Evolutionary conservation across 2,329 filamentous ascomycete species (phyloP).

Genomic region (Ascochyta lentis): DNA sequence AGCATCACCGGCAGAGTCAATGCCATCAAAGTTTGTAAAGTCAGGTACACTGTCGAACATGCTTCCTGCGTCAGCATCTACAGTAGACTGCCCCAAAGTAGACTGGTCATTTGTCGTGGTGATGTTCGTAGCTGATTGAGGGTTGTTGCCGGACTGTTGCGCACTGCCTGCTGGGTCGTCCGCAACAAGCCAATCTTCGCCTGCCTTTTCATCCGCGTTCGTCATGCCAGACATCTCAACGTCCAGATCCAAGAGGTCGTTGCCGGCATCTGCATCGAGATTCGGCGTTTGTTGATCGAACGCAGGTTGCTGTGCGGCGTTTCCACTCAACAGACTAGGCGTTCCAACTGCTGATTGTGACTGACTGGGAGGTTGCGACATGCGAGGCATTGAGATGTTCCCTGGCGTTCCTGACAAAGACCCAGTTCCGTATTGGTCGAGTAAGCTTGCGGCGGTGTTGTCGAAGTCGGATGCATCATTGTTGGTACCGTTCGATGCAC

Average conservation of each 20-base stretch:
- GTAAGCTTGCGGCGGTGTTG: slow-evolving; percentile 63
- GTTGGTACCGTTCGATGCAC: slow-evolving; percentile 41
- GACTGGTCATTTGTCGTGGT: slow-evolving; percentile 25
- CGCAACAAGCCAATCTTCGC: slow-evolving; percentile 48
- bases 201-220: slow-evolving; percentile 40
- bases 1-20: slow-evolving; percentile 50
- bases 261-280: slow-evolving; percentile 33
- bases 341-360: slow-evolving; percentile 66
- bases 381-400: slow-evolving; percentile 64
- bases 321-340: slow-evolving; percentile 49
- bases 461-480: slow-evolving; percentile 44
- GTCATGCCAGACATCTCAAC: slow-evolving; percentile 66
- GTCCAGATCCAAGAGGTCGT: slow-evolving; percentile 52
- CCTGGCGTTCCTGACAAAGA: slow-evolving; percentile 66
- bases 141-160: slow-evolving; percentile 26
- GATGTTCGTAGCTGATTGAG: slow-evolving; percentile 28
- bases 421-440: slow-evolving; percentile 72
- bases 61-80: slow-evolving; percentile 41
- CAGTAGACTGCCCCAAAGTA: slow-evolving; percentile 27
- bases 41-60: slow-evolving; percentile 47
- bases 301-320: slow-evolving; percentile 30
- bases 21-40: slow-evolving; percentile 43
- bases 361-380: slow-evolving; percentile 62
- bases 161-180: slow-evolving; percentile 31
- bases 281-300: slow-evolving; percentile 35